Evolutionary conservation across 2,329 filamentous ascomycete species (phyloP), one percentile per base, ranked within the genome.

Genomic region (Onygena corvina): DNA sequence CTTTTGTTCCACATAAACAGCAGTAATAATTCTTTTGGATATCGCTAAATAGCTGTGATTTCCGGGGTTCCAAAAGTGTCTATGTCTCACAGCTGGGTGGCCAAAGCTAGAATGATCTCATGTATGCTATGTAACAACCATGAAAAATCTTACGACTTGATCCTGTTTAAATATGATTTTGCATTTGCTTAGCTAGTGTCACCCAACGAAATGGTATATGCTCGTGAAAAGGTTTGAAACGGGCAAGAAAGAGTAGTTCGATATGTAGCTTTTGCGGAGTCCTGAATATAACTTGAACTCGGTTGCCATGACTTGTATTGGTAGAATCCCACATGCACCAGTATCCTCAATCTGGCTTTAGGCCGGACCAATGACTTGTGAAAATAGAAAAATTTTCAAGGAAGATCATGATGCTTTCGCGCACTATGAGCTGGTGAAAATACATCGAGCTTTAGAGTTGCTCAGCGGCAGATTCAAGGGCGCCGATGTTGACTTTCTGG

Each of bases 1-100:
- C 67, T 21, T 56, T 68, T 20, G 62, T 67, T 50, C 69, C 68
- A 53, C 64, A 67, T 47, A 61, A 31, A 5, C 44, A 23, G 29
- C 50, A 51, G 40, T 21, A 25, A 25, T 47, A 47, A 40, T 40
- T 18, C 20, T 11, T 4, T 21, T 40, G 36, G 36, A 40, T 23
- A 40, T 9, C 5, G 20, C 2, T 18, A 4, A 23, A 23, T 40
- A 9, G 11, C 36, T 23, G 8, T 11, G 20, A 11, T 5, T 14
- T 9, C n/a, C 20, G 18, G 18, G 14, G n/a, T 5, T 9, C 20
- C n/a, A 5, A 5, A 18, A n/a, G 34, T 21, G 36, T 21, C n/a
- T 40, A 11, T 11, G 18, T 9, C 16, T 25, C 27, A 21, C 42
- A 50, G 18, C 21, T n/a, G n/a, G n/a, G n/a, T n/a, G n/a, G n/a